Evolutionary conservation across 164 flowering plant genomes (phyloP).

Genomic region (Aristolochia contorta): DNA sequence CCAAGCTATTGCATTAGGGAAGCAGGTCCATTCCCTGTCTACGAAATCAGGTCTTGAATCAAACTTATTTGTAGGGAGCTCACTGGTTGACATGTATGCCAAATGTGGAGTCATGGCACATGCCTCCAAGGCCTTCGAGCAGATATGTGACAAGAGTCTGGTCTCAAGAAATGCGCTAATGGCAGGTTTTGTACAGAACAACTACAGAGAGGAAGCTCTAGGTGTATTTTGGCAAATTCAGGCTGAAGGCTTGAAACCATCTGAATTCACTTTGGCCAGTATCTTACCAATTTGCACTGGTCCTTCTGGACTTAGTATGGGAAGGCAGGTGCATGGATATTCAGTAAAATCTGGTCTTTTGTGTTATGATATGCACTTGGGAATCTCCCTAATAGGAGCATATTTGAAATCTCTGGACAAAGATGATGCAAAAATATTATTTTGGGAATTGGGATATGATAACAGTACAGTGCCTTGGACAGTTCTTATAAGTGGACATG

Average conservation of each 20-base stretch:
- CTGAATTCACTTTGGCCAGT: conserved; percentile 66
- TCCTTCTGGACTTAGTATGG: conserved; percentile 27
- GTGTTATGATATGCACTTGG: conserved; percentile 38
- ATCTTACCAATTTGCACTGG: conserved; percentile 52
- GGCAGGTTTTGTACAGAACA: conserved; percentile 47
- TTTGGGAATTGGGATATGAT: conserved; percentile 46
- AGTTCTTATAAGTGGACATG: conserved; percentile 62
- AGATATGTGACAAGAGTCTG: conserved; percentile 51
- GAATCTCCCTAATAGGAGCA: conserved; percentile 63
- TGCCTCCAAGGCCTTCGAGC: conserved; percentile 34
- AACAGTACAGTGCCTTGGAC: conserved; percentile 68
- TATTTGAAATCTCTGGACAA: conserved; percentile 36
- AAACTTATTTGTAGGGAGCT: conserved; percentile 64
- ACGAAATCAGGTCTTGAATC: conserved; percentile 55
- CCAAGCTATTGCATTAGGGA: conserved; percentile 40
- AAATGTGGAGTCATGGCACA: conserved; percentile 54
- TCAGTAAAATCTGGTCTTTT: conserved; percentile 44
- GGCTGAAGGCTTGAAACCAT: conserved; percentile 42
- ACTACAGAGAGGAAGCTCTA: conserved; percentile 41
- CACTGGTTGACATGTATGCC: conserved; percentile 81
- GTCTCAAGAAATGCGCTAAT: conserved; percentile 73
- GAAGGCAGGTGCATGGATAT: conserved; percentile 60
- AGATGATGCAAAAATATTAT: conserved; percentile 48
- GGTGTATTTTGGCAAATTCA: conserved; percentile 37
- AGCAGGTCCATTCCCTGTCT: conserved; percentile 53